Percentiles rank a stretch among this genome's conserved stretches.
phyloP scores from a whole-genome alignment of 495 filamentous ascomycete genomes.

The Parathielavia appendiculata region DNA sequence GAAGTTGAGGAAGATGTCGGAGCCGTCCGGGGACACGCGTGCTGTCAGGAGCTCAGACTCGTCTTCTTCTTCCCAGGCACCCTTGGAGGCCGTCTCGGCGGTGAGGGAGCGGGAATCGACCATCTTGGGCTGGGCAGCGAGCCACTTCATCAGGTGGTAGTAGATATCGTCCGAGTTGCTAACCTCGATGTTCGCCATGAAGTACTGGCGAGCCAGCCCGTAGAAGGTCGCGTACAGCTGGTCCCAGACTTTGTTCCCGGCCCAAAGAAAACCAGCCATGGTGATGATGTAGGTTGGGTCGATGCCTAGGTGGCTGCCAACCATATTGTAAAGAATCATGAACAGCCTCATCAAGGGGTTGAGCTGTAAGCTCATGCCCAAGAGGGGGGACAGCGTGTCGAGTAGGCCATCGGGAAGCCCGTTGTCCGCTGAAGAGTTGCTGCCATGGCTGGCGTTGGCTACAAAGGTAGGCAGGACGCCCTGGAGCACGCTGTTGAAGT shows the following conservation, averaged over 20 bases:
- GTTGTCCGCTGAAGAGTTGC: constrained; percentile 12
- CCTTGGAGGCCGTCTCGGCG: constrained; percentile 51
- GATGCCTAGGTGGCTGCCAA: constrained; percentile 33
- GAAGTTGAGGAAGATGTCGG: constrained; percentile 40
- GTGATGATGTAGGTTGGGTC: constrained; percentile 38
- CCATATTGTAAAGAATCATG: constrained; percentile 30
- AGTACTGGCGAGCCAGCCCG: constrained; percentile 37
- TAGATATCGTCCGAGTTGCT: constrained; percentile 56
- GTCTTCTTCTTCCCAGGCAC: constrained; percentile 49
- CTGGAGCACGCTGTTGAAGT: constrained; percentile 23
- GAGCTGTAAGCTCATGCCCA: constrained; percentile 31
- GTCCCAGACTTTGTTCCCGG: constrained; percentile 31
- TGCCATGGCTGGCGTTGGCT: constrained; percentile 20
- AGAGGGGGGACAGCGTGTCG: constrained; percentile 27
- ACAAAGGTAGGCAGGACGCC: constrained; percentile 23
- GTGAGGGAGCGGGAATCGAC: constrained; percentile 51
- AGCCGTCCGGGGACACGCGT: constrained; percentile 31
- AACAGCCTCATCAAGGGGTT: constrained; percentile 28
- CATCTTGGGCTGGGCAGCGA: constrained; percentile 49
- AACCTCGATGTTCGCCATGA: constrained; percentile 53
- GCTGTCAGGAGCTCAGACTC: constrained; percentile 33
- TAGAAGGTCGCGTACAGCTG: constrained; percentile 29
- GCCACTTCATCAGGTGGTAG: constrained; percentile 55
- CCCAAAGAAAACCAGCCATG: constrained; percentile 36
- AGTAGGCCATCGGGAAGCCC: constrained; percentile 21